A percentile compares a stretch with the other conserved stretches of the same genome.
Evolutionary conservation across 208 protist species (phyloP).

Genomic region (Balamuthia mandrillaris): DNA sequence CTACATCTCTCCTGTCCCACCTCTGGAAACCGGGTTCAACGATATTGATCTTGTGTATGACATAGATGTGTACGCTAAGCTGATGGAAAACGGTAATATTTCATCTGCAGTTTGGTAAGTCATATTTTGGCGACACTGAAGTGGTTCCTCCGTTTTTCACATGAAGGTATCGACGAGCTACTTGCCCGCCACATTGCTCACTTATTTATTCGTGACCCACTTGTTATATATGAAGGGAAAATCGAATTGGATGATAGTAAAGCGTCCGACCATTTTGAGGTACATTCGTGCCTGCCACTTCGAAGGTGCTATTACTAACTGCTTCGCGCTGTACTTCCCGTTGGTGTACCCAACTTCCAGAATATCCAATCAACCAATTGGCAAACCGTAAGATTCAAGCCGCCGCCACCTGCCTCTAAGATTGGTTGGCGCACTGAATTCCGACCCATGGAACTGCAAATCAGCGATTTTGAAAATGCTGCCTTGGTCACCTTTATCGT

Average conservation of each 20-base stretch:
- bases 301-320: neutral
- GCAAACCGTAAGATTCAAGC: constrained; percentile 89
- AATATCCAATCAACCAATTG: constrained; percentile 98
- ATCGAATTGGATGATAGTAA: constrained; percentile 85
- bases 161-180: constrained; percentile 82
- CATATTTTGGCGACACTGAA: neutral
- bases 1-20: constrained; percentile 79
- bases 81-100: constrained; percentile 47
- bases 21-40: constrained; percentile 81
- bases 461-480: constrained; percentile 98
- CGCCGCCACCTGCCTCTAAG: constrained; percentile 72
- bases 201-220: constrained; percentile 96
- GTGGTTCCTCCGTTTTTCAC: neutral
- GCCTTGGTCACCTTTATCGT: constrained; percentile 93
- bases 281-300: constrained; percentile 23
- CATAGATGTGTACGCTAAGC: constrained; percentile 45
- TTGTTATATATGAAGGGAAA: constrained; percentile 91
- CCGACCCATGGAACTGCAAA: constrained; percentile 77
- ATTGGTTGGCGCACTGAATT: constrained; percentile 49
- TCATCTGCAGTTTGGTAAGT: neutral
- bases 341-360: constrained; percentile 30
- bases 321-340: neutral
- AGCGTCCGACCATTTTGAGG: constrained; percentile 94
- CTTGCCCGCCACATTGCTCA: constrained; percentile 94
- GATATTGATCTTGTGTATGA: constrained; percentile 65